phyloP scores from a whole-genome alignment of 129 eudicot species.

The Flaveria brownii region DNA sequence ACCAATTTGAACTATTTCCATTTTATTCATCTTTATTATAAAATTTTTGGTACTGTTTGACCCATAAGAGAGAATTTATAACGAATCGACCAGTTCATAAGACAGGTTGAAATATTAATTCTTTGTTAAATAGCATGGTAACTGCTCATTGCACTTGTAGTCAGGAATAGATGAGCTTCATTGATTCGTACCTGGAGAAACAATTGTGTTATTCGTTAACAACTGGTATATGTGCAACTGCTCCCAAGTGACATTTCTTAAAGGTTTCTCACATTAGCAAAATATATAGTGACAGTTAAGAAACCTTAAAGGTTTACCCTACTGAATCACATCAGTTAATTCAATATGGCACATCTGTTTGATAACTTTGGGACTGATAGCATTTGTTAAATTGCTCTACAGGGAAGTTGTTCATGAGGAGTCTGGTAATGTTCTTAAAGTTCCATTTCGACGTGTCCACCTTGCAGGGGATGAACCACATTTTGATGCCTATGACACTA shows the following conservation, averaged over 20 bases:
- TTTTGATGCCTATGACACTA: conserved; percentile 96
- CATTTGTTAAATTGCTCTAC: conserved; percentile 25
- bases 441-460: conserved; percentile 94
- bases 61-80: neutral
- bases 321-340: neutral
- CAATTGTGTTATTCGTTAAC: neutral
- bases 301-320: too few relatives aligned
- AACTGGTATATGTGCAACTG: neutral
- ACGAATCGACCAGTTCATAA: neutral
- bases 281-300: neutral
- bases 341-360: neutral
- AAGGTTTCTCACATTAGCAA: neutral
- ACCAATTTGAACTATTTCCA: neutral
- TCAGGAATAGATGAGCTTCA: neutral
- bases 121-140: neutral
- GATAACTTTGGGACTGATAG: conserved; percentile 25
- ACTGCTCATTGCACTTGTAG: neutral
- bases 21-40: neutral
- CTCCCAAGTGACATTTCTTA: neutral
- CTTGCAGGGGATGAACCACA: conserved; percentile 91
- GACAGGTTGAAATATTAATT: neutral
- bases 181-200: neutral
- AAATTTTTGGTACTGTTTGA: neutral
- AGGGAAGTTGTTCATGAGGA: conserved; percentile 83
- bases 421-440: conserved; percentile 87